Percentiles rank a stretch among this genome's conserved stretches.
phyloP scores from a whole-genome alignment of 495 filamentous ascomycete species.

The Podospora pseudoanserina region DNA sequence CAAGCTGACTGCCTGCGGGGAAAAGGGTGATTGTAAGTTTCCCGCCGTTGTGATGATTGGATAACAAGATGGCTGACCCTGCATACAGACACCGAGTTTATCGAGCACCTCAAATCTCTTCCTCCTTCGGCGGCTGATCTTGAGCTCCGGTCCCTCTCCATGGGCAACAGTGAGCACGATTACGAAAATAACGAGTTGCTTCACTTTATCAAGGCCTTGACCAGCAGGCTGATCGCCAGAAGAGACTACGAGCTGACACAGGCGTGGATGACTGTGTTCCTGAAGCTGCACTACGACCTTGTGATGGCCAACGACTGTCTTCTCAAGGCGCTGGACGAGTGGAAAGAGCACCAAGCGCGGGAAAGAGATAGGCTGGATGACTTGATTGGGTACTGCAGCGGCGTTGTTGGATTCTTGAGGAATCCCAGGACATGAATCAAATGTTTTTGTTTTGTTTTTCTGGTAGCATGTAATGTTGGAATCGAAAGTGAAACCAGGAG shows the following conservation, averaged over 20 bases:
- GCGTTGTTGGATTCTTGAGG: constrained; percentile 83
- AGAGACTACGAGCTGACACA: constrained; percentile 90
- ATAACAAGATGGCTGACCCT: constrained; percentile 20
- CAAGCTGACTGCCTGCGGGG: constrained; percentile 50
- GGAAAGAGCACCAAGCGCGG: constrained; percentile 62
- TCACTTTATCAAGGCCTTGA: constrained; percentile 73
- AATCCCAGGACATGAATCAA: constrained; percentile 50
- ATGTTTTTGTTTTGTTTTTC: neutral
- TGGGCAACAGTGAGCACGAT: constrained; percentile 29
- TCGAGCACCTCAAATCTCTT: constrained; percentile 73
- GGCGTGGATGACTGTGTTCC: constrained; percentile 93
- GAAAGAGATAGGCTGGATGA: constrained; percentile 68
- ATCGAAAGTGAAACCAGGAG: neutral
- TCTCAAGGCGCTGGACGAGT: constrained; percentile 53
- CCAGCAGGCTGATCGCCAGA: constrained; percentile 57
- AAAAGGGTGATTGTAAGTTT: constrained; percentile 50
- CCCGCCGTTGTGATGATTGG: constrained; percentile 8
- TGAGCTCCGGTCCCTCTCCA: constrained; percentile 76
- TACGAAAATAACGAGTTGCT: constrained; percentile 46
- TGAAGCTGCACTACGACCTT: constrained; percentile 65
- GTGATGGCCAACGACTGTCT: constrained; percentile 41
- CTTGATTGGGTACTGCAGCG: constrained; percentile 80
- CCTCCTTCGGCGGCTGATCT: constrained; percentile 79
- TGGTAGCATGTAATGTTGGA: neutral
- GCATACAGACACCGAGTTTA: constrained; percentile 52